These are phyloP conservation scores for Metschnikowia continentalis DNA, from an alignment of 805 yeast species.

Conservation along the genomic window DNA sequence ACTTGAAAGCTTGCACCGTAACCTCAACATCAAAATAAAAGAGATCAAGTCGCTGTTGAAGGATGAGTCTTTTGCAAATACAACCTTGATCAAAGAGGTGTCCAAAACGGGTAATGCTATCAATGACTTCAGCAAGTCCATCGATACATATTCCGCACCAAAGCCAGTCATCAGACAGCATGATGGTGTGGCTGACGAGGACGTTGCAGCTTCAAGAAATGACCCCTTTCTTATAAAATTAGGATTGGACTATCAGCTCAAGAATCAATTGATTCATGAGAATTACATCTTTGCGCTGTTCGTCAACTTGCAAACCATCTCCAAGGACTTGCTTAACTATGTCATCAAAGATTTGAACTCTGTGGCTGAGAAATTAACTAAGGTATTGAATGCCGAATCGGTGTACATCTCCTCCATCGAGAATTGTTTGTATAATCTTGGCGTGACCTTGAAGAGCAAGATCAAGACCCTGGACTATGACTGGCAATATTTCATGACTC, in stretches of 20 bases:
- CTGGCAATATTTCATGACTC: constrained; percentile 37
- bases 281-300: constrained; percentile 41
- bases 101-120: constrained; percentile 57
- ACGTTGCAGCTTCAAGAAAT: constrained; percentile 26
- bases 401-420: constrained; percentile 17
- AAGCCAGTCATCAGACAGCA: constrained; percentile 28
- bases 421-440: constrained; percentile 19
- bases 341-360: constrained; percentile 34
- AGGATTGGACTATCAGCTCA: constrained; percentile 36
- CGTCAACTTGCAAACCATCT: constrained; percentile 38
- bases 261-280: constrained; percentile 38
- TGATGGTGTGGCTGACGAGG: constrained; percentile 22
- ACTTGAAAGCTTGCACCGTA: constrained; percentile 32
- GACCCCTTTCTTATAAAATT: constrained; percentile 42
- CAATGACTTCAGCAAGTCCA: constrained; percentile 26
- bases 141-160: constrained; percentile 31
- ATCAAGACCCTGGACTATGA: constrained; percentile 26
- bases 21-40: constrained; percentile 35
- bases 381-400: constrained; percentile 22
- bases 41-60: constrained; percentile 38
- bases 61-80: constrained; percentile 40
- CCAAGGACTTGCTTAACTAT: constrained; percentile 35
- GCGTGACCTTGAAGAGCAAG: constrained; percentile 23
- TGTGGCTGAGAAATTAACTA: constrained; percentile 32
- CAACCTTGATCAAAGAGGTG: constrained; percentile 38